These are phyloP conservation scores for Stereocaulon alpinum DNA, from an alignment of 495 filamentous ascomycete genomes.

Conservation along the genomic window DNA sequence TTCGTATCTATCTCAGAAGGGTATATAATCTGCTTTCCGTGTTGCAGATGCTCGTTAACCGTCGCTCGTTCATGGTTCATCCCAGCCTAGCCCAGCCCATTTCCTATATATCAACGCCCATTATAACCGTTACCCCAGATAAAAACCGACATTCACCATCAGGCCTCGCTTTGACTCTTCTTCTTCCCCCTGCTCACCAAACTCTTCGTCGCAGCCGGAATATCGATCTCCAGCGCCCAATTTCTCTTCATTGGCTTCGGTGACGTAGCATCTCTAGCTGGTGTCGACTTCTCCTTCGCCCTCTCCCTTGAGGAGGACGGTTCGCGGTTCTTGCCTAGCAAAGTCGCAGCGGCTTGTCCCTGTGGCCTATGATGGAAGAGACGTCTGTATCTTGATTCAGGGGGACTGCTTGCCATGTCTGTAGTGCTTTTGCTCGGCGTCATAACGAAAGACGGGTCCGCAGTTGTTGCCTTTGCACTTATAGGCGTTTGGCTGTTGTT, in stretches of 20 bases:
- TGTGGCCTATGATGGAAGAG: constrained; percentile 15
- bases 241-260: constrained; percentile 5
- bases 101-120: neutral
- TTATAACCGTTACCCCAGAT: neutral
- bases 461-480: constrained; percentile 7
- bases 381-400: constrained; percentile 18
- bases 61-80: neutral
- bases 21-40: neutral
- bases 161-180: neutral
- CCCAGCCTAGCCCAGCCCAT: neutral
- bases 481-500: neutral
- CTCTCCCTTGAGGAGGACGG: neutral
- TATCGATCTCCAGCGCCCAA: constrained; percentile 18
- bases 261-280: neutral
- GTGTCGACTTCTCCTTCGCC: neutral
- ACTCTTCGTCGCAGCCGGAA: constrained; percentile 8
- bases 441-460: constrained; percentile 13
- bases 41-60: neutral
- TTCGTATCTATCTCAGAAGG: neutral
- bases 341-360: neutral
- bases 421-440: constrained; percentile 15
- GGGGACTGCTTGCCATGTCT: neutral
- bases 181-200: constrained; percentile 9
- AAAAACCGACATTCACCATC: neutral
- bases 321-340: neutral